phyloP scores from a whole-genome alignment of 176 grass and related monocot genomes.

The Musa itinerans region DNA sequence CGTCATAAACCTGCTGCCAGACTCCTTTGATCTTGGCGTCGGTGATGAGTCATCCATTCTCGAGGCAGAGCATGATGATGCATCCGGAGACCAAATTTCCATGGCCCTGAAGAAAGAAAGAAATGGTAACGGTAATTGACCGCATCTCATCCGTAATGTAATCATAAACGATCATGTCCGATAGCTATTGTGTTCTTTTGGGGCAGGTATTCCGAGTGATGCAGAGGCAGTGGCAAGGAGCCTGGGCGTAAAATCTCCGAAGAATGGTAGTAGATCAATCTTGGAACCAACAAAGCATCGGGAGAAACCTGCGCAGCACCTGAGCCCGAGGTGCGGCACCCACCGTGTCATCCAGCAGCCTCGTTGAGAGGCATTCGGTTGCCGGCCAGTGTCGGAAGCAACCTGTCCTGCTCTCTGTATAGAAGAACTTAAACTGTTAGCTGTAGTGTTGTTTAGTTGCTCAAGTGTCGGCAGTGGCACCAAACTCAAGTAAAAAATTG shows the following conservation, averaged over 20 bases:
- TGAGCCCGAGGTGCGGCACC: conserved; percentile 20
- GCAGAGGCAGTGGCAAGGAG: conserved; percentile 32
- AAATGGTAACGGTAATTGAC: not conserved
- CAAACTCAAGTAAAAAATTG: too few relatives aligned
- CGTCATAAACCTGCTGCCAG: conserved; percentile 49
- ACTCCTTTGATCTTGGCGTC: conserved; percentile 56
- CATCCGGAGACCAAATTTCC: not conserved
- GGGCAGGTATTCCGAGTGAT: conserved; percentile 22
- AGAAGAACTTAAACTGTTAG: not conserved
- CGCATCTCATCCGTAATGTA: not conserved
- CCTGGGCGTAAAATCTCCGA: conserved; percentile 35
- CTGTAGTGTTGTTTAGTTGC: not conserved
- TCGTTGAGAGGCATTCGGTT: conserved; percentile 24
- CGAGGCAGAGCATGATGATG: conserved; percentile 11
- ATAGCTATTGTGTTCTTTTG: not conserved
- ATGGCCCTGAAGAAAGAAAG: not conserved
- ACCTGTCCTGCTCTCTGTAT: not conserved
- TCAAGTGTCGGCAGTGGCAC: not conserved
- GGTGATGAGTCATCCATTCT: conserved; percentile 42
- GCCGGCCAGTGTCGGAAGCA: not conserved
- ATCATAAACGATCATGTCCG: too few relatives aligned
- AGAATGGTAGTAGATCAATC: conserved; percentile 5
- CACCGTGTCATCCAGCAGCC: conserved; percentile 74
- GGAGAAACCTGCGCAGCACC: conserved; percentile 41
- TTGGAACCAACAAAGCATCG: conserved; percentile 17